Evolutionary conservation across 2,329 filamentous ascomycete species (phyloP), one percentile per base, ranked within the genome.

Genomic region (Aspergillus amoenus): DNA sequence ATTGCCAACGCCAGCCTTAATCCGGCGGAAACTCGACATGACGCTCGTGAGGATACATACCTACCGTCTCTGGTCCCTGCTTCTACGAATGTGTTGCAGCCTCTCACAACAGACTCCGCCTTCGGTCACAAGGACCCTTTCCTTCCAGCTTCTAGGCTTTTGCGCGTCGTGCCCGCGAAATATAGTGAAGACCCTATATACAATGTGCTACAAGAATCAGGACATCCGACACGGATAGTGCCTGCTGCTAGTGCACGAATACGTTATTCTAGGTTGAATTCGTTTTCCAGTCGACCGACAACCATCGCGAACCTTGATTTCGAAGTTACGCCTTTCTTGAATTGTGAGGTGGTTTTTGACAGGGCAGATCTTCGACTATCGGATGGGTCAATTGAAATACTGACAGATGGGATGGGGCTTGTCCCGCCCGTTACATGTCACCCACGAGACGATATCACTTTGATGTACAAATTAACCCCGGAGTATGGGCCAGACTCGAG

Each of bases 61-160:
- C 74, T 86, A 6, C 78, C 80, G 15, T 79, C 81, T 47, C 74
- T 79, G 45, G 73, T 82, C n/a, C 81, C 83, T 5, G 76, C 81
- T n/a, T 82, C 84, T 1, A 72, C 79, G 9, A 87, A 86, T 59
- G 75, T 87, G 15, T 74, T 87, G 9, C 80, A 84, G 61, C 75
- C 84, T 4, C 78, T 86, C 51, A 76, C 79, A 21, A 75, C 73
- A 44, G 80, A 82, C 58, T 79, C 80, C 43, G 73, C 75, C 2
- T 68, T 82, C 30, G 67, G 68, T n/a, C 73, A 76, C 22, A 74
- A 77, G 27, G 72, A 79, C 44, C 81, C 83, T 22, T 82, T 81
- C 57, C 76, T 87, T 11, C 82, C 83, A n/a, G 82, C 83, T 22
- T 80, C 82, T 43, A 75, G 82, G 47, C 79, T 86, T 49, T 78